phyloP scores from a whole-genome alignment of 345 rosid species.

The Leavenworthia alabamica region DNA sequence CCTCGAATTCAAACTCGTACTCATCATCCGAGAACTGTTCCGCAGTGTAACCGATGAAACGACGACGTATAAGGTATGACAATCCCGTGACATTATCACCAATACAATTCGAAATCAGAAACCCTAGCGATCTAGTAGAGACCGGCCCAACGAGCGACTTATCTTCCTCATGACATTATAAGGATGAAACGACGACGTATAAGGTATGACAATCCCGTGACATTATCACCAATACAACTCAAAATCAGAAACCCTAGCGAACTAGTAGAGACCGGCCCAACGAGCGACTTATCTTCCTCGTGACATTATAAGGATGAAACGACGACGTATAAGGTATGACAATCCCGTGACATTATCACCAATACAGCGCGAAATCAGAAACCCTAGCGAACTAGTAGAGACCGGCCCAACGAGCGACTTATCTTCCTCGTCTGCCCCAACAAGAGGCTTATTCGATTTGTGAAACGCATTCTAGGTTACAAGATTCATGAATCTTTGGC shows the following conservation, averaged over 20 bases:
- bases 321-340: slow-evolving; percentile 19
- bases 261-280: slow-evolving; percentile 17
- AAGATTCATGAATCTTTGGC: no score
- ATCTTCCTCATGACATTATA: no score
- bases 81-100: slow-evolving; percentile 13
- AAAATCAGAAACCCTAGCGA: slow-evolving; percentile 23
- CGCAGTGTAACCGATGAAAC: slow-evolving; percentile 45
- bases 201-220: not conserved
- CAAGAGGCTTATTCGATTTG: slow-evolving; percentile 40
- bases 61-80: slow-evolving; percentile 19
- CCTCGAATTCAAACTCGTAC: slow-evolving; percentile 78
- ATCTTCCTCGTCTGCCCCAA: slow-evolving; percentile 33
- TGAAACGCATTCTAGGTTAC: slow-evolving; percentile 42
- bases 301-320: no score
- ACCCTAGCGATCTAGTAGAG: slow-evolving; percentile 20
- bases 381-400: slow-evolving; percentile 20
- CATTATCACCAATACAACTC: not conserved
- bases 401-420: slow-evolving; percentile 15
- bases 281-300: no score
- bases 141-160: slow-evolving; percentile 14
- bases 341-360: slow-evolving; percentile 13
- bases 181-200: slow-evolving; percentile 37
- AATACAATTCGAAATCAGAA: slow-evolving; percentile 6
- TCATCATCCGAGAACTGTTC: slow-evolving; percentile 97
- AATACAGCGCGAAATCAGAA: slow-evolving; percentile 6